Percentiles rank a stretch among this genome's conserved stretches.
Conservation (phyloP, 371 early-diverging fungal genomes). For the Syncephalastrum sp. region DNA sequence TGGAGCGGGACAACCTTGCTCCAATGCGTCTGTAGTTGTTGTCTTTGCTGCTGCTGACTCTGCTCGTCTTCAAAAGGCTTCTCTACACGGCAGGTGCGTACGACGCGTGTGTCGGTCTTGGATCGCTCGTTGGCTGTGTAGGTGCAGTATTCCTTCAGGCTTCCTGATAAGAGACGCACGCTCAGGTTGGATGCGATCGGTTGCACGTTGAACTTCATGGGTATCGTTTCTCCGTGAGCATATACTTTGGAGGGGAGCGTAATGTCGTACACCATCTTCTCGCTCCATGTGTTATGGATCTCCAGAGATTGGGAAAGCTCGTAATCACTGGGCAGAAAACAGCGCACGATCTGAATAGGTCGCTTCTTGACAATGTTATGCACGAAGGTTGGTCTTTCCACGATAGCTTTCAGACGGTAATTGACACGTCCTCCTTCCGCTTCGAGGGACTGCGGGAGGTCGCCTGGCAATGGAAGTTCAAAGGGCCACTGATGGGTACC, state of each 20-base stretch:
- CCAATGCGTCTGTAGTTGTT: constrained; percentile 5
- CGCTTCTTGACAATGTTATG: constrained; percentile 35
- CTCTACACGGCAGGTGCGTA: constrained; percentile 14
- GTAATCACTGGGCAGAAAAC: constrained; percentile 36
- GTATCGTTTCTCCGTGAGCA: constrained; percentile 35
- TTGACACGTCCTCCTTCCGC: constrained; percentile 36
- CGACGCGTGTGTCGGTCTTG: constrained; percentile 40
- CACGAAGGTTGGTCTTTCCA: constrained; percentile 40
- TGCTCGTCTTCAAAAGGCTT: constrained; percentile 23
- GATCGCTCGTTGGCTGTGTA: constrained; percentile 32
- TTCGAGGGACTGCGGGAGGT: constrained; percentile 46
- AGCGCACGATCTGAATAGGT: constrained; percentile 26
- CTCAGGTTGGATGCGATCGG: constrained; percentile 34
- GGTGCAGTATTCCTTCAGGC: constrained; percentile 44
- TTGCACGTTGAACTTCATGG: constrained; percentile 35
- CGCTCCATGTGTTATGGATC: constrained; percentile 43
- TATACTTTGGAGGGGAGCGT: constrained; percentile 38
- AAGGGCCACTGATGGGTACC: constrained; percentile 40
- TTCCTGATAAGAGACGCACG: constrained; percentile 26
- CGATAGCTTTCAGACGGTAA: constrained; percentile 37
- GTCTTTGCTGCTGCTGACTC: neutral
- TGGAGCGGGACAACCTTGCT: constrained; percentile 18
- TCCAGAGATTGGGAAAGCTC: constrained; percentile 33
- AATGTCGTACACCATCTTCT: constrained; percentile 45
- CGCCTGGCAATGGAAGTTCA: constrained; percentile 37